A percentile compares a stretch with the other conserved stretches of the same genome.
These are phyloP conservation scores for Macaranga tanarius DNA, from an alignment of 441 rosid genomes.

Conservation along the genomic window DNA sequence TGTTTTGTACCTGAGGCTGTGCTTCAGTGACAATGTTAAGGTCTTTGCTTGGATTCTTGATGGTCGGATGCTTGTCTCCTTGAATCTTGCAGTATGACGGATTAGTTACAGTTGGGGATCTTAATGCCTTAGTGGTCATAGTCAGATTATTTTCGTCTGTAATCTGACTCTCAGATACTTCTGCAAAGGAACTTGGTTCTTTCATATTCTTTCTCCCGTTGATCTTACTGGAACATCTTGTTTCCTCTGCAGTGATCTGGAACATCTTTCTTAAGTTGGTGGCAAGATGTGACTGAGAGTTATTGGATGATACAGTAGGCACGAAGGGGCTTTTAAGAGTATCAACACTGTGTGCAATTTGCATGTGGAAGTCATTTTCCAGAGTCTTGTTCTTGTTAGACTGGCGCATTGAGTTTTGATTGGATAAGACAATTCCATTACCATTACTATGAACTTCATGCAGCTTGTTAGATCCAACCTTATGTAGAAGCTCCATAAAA, in stretches of 20 bases:
- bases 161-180: conserved; percentile 31
- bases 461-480: conserved; percentile 39
- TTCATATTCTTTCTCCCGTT: conserved; percentile 24
- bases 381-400: conserved; percentile 17
- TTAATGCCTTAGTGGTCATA: conserved; percentile 25
- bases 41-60: conserved; percentile 33
- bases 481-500: conserved; percentile 55
- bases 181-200: conserved; percentile 29
- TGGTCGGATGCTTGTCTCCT: conserved; percentile 27
- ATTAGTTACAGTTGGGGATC: conserved; percentile 34
- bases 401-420: conserved; percentile 33
- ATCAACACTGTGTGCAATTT: conserved; percentile 26
- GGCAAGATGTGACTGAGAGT: conserved; percentile 32
- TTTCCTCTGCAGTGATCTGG: conserved; percentile 30
- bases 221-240: conserved; percentile 30
- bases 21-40: conserved; percentile 25
- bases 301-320: conserved; percentile 29
- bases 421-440: conserved; percentile 23
- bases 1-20: conserved; percentile 28
- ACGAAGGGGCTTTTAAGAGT: conserved; percentile 33
- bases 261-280: conserved; percentile 31
- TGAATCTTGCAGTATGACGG: conserved; percentile 32
- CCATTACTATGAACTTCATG: conserved; percentile 33
- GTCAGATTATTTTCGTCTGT: conserved; percentile 28
- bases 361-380: conserved; percentile 24